phyloP scores from a whole-genome alignment of 805 yeast species.

The Barnettozyma californica region DNA sequence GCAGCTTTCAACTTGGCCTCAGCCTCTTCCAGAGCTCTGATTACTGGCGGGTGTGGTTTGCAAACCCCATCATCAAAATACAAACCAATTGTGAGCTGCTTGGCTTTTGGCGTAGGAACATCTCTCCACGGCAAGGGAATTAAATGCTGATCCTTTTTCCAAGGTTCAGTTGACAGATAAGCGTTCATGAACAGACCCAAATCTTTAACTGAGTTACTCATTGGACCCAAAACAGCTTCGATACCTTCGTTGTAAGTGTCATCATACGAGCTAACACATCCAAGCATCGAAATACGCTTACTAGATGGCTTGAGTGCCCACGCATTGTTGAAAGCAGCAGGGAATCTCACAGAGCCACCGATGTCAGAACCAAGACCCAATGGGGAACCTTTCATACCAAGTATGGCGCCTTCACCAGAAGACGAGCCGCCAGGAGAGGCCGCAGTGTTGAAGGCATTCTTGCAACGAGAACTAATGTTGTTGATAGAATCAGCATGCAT shows the following conservation, averaged over 20 bases:
- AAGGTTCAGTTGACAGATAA: slow-evolving; percentile 48
- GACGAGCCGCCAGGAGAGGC: slow-evolving; percentile 67
- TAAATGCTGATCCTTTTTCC: slow-evolving; percentile 39
- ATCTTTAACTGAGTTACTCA: slow-evolving; percentile 60
- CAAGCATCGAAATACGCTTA: slow-evolving; percentile 42
- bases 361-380: slow-evolving; percentile 67
- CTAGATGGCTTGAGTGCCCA: slow-evolving; percentile 62
- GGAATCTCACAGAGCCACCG: slow-evolving; percentile 66
- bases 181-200: slow-evolving; percentile 61
- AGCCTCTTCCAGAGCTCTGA: slow-evolving; percentile 48
- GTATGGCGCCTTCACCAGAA: slow-evolving; percentile 66
- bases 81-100: slow-evolving; percentile 51
- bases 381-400: slow-evolving; percentile 54
- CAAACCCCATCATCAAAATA: slow-evolving; percentile 61
- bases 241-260: slow-evolving; percentile 44
- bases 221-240: slow-evolving; percentile 62
- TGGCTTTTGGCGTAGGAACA: slow-evolving; percentile 32
- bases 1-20: slow-evolving; percentile 51
- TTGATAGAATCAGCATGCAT: slow-evolving; percentile 65
- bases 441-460: slow-evolving; percentile 52
- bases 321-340: slow-evolving; percentile 59
- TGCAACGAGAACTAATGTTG: slow-evolving; percentile 53
- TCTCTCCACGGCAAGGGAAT: slow-evolving; percentile 37
- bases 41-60: slow-evolving; percentile 61
- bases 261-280: slow-evolving; percentile 9